These are phyloP conservation scores for Quercus phellos DNA, from an alignment of 331 rosid species.

Conservation along the genomic window DNA sequence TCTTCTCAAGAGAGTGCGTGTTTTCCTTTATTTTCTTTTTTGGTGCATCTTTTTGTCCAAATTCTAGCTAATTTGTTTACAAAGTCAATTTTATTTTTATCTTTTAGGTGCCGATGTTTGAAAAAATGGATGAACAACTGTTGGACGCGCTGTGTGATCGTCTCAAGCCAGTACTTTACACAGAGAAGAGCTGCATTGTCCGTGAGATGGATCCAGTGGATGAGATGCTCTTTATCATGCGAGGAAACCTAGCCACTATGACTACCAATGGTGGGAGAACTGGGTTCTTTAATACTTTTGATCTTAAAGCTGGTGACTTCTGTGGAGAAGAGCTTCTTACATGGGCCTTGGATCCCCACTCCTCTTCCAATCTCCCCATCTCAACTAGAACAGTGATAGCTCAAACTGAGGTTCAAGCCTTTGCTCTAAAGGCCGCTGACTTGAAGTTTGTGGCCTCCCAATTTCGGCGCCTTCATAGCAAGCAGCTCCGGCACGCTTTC, in stretches of 20 bases:
- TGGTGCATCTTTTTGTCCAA: not conserved
- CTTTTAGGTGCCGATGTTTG: slow-evolving; percentile 64
- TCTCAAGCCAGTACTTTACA: slow-evolving; percentile 69
- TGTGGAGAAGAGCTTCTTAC: slow-evolving; percentile 95
- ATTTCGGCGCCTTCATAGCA: slow-evolving; percentile 54
- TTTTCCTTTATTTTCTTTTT: not conserved
- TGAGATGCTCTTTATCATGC: slow-evolving; percentile 77
- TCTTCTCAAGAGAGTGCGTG: too few relatives aligned
- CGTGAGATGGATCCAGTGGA: slow-evolving; percentile 87
- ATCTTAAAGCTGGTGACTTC: slow-evolving; percentile 71
- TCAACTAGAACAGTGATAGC: slow-evolving; percentile 72
- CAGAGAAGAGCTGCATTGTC: slow-evolving; percentile 50
- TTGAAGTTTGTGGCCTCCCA: slow-evolving; percentile 67
- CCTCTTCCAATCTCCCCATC: slow-evolving; percentile 54
- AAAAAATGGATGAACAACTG: slow-evolving; percentile 56
- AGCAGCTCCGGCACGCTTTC: slow-evolving; percentile 61
- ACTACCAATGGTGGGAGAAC: slow-evolving; percentile 72
- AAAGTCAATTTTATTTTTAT: not conserved
- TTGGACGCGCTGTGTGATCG: slow-evolving; percentile 66
- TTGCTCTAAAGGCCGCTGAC: slow-evolving; percentile 69
- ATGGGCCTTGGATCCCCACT: slow-evolving; percentile 75
- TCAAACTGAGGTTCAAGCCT: slow-evolving; percentile 80
- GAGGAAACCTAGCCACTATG: slow-evolving; percentile 49
- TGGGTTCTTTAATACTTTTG: slow-evolving; percentile 49
- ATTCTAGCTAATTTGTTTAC: not conserved